Base-by-base conservation (phyloP, 202 grass and related monocot species). In the Schoenoplectus tabernaemontani region DNA sequence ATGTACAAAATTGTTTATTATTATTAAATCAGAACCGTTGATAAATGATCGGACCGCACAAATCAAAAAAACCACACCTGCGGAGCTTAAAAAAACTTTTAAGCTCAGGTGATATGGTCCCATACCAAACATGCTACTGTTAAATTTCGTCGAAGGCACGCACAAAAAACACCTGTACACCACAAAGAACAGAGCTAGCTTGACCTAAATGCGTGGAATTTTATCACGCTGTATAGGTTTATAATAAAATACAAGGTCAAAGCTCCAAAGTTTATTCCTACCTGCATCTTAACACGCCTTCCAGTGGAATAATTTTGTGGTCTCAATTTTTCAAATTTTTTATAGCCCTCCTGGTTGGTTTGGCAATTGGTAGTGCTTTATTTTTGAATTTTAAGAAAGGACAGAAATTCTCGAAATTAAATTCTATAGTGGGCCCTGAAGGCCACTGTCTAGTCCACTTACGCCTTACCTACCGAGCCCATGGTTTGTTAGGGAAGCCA, bases 391-490 rank as follows among this genome's bases (percentile, higher is more conserved):
- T 12, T 17, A 17, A 67, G 43, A 43, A n/a, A 9, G 46, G 4
- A 74, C 51, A 0, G 19, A 74, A 74, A 75, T n/a, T 53, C 15
- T 75, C 54, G 3, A 50, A 74, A 36, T 50, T 53, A 53, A 33
- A 54, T 75, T 75, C 24, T 54, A n/a, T 51, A 17, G 70, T 75
- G 54, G 33, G 20, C 19, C 36, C 56, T 42, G n/a, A n/a, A 46
- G 19, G 57, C 76, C 76, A 78, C 34, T 78, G 28, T 43, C 57
- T 15, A 6, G 37, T 44, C 48, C 33, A 78, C 57, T 44, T 59
- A 26, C 43, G n/a, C 33, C 28, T 78, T 41, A 78, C 76, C 76
- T 61, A 78, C 41, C 76, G 3, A 58, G 39, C 57, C 57, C 76
- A 42, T 4, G 13, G 23, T 44, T 78, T 61, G 56, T 61, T 61